Evolutionary conservation across 1,284 basidiomycete species (phyloP).

Genomic region (Ustilago sp.): DNA sequence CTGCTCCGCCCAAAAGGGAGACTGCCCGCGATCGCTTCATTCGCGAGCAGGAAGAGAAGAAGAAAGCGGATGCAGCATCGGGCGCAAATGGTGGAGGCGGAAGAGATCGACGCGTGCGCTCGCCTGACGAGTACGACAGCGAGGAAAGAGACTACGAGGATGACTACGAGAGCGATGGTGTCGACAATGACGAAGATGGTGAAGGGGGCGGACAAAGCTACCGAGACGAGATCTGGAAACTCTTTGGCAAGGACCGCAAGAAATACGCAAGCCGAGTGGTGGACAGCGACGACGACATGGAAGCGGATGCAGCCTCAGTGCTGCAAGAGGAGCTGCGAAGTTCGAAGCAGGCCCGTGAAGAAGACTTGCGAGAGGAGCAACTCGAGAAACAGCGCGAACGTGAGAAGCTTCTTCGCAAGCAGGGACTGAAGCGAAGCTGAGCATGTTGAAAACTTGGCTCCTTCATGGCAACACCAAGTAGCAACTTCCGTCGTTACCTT

Average conservation of each 20-base stretch:
- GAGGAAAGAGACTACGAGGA: conserved; percentile 40
- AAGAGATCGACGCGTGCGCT: conserved; percentile 9
- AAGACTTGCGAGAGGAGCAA: conserved; percentile 61
- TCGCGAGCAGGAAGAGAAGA: conserved; percentile 57
- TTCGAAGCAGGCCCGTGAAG: conserved; percentile 53
- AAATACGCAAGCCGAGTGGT: conserved; percentile 55
- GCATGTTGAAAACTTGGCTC: neutral
- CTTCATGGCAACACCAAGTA: no score
- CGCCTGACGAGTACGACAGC: conserved; percentile 36
- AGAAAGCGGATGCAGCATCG: conserved; percentile 25
- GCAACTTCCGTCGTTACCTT: no score
- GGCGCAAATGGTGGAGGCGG: neutral
- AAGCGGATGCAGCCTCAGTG: conserved; percentile 62
- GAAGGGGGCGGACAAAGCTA: conserved; percentile 23
- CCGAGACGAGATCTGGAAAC: conserved; percentile 64
- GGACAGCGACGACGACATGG: conserved; percentile 68
- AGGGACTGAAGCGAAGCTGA: conserved; percentile 18
- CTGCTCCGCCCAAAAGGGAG: conserved; percentile 39
- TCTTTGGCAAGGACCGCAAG: conserved; percentile 62
- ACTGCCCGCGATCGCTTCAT: conserved; percentile 61
- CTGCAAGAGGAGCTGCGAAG: conserved; percentile 60
- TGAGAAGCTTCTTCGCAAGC: conserved; percentile 52
- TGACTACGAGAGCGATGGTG: conserved; percentile 43
- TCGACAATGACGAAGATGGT: conserved; percentile 40
- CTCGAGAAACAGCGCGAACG: conserved; percentile 46